Conservation (phyloP, 495 filamentous ascomycete genomes). For the Articulospora tetracladia region DNA sequence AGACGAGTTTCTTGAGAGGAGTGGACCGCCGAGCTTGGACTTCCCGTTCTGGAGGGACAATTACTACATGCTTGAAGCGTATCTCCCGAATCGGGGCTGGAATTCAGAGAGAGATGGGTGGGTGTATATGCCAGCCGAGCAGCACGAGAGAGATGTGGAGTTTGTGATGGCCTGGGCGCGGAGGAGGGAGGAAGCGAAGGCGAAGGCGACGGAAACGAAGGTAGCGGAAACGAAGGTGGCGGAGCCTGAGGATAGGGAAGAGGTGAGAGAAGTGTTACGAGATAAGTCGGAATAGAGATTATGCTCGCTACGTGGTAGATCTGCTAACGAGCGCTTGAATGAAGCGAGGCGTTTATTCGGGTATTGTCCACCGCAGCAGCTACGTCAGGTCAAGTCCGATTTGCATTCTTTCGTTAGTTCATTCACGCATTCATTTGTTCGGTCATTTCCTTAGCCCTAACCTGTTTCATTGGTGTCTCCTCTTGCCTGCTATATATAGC, state of each 20-base stretch:
- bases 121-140: constrained; percentile 38
- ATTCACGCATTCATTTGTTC: too few species aligned
- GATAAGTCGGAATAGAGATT: too few species aligned
- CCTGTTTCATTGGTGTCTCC: too few species aligned
- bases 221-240: background rate
- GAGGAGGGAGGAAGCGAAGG: background rate
- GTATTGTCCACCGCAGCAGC: too few species aligned
- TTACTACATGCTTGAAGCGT: constrained; percentile 51
- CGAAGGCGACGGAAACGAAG: background rate
- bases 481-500: too few species aligned
- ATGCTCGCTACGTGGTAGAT: too few species aligned
- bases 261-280: background rate
- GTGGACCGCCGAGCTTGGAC: constrained; percentile 42
- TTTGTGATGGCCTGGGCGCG: constrained; percentile 14
- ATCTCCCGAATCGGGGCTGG: constrained; percentile 44
- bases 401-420: too few species aligned
- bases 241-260: background rate
- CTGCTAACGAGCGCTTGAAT: too few species aligned
- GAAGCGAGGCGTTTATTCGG: too few species aligned
- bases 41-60: constrained; percentile 48
- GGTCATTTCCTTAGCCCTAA: too few species aligned
- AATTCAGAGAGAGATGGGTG: constrained; percentile 31
- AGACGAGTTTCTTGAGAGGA: constrained; percentile 42
- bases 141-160: constrained; percentile 40
- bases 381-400: too few species aligned